A percentile compares a stretch with the other conserved stretches of the same genome.
Evolutionary conservation across 371 early-diverging fungal species (phyloP).

Genomic region (Umbelopsis sp.): DNA sequence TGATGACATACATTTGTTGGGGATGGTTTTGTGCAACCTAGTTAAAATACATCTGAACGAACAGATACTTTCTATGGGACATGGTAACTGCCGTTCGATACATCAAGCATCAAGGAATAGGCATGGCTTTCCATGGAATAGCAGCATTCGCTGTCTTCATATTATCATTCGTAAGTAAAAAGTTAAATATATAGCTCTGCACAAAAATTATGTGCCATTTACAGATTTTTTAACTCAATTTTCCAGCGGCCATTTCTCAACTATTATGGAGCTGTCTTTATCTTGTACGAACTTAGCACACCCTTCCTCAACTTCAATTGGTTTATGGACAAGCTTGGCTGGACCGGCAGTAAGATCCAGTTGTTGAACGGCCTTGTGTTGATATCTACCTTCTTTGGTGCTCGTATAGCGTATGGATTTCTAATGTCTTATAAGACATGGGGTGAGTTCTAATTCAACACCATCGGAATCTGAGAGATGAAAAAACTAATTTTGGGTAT

Average conservation of each 20-base stretch:
- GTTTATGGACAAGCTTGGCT: constrained; percentile 86
- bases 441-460: constrained; percentile 39
- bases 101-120: constrained; percentile 70
- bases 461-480: neutral
- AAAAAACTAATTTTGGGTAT: neutral
- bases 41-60: neutral
- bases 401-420: constrained; percentile 83
- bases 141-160: constrained; percentile 79
- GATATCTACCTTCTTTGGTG: constrained; percentile 72
- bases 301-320: constrained; percentile 93
- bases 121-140: constrained; percentile 86
- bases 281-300: constrained; percentile 91
- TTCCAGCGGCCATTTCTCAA: constrained; percentile 79
- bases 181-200: constrained; percentile 3
- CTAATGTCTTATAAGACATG: constrained; percentile 69
- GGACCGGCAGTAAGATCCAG: constrained; percentile 79
- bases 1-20: constrained; percentile 2
- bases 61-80: constrained; percentile 94
- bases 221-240: too few species aligned
- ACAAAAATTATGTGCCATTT: too few species aligned
- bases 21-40: neutral
- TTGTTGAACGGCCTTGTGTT: constrained; percentile 81
- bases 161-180: constrained; percentile 69
- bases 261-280: constrained; percentile 86
- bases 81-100: constrained; percentile 70